Conservation (phyloP, 176 grass and related monocot genomes). For the Cenchrus purpureus region DNA sequence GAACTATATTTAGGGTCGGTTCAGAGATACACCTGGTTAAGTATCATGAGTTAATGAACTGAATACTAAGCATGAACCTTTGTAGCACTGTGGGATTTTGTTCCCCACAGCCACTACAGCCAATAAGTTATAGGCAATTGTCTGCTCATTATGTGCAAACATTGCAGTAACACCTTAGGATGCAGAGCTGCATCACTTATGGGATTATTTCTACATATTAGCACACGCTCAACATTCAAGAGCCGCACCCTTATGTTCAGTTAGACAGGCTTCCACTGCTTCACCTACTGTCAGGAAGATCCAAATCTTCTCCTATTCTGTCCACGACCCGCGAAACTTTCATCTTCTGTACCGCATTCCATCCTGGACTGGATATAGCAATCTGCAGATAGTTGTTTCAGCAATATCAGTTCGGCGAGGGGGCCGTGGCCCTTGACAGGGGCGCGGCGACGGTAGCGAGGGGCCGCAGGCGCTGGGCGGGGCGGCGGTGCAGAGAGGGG, state of each 20-base stretch:
- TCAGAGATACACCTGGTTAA: not conserved
- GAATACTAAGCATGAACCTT: not conserved
- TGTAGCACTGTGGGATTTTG: not conserved
- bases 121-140: not conserved
- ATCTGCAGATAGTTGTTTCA: slow-evolving; percentile 54
- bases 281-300: slow-evolving; percentile 88
- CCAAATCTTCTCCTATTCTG: slow-evolving; percentile 63
- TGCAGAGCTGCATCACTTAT: slow-evolving; percentile 37
- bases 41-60: not conserved
- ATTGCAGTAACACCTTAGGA: slow-evolving; percentile 27
- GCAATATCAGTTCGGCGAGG: not conserved
- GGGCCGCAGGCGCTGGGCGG: too few relatives aligned
- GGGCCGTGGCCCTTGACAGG: too few relatives aligned
- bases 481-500: too few relatives aligned
- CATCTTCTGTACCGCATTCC: slow-evolving; percentile 93
- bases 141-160: not conserved
- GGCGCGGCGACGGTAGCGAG: too few relatives aligned
- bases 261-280: slow-evolving; percentile 71
- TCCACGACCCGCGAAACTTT: slow-evolving; percentile 66
- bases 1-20: not conserved
- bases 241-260: slow-evolving; percentile 49
- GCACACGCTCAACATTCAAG: slow-evolving; percentile 18
- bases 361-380: slow-evolving; percentile 70
- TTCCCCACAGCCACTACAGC: not conserved
- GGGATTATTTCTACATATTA: slow-evolving; percentile 33